A percentile compares a stretch with the other conserved stretches of the same genome.
Conservation (phyloP, 1,284 basidiomycete species). For the Trichosporon sp. region DNA sequence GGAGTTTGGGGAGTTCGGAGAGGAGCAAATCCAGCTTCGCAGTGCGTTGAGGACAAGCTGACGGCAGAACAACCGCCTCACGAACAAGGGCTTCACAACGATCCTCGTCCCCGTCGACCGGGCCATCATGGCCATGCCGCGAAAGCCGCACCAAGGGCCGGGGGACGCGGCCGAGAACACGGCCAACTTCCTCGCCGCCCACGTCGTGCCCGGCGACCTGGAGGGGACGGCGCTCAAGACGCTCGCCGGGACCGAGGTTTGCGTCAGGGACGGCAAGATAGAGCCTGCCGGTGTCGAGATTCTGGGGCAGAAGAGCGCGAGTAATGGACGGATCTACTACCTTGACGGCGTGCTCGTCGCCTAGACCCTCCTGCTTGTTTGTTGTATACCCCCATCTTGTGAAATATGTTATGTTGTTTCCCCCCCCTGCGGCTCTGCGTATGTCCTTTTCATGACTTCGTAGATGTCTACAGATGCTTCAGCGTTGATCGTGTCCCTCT, state of each 20-base stretch:
- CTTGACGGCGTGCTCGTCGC: conserved; percentile 40
- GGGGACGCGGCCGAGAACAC: conserved; percentile 39
- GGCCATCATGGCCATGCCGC: conserved; percentile 46
- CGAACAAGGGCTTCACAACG: conserved; percentile 40
- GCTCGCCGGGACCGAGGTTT: conserved; percentile 39
- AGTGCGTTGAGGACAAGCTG: background rate
- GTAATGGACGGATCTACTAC: conserved; percentile 52
- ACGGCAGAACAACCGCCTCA: conserved; percentile 35
- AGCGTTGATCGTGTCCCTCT: background rate
- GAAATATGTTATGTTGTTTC: background rate
- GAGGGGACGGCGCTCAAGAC: conserved; percentile 32
- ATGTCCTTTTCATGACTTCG: background rate
- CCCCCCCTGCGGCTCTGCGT: background rate
- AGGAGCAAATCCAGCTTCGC: background rate
- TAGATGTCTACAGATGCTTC: background rate
- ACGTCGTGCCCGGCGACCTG: conserved; percentile 45
- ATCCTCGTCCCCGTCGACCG: conserved; percentile 53
- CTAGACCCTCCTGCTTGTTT: background rate
- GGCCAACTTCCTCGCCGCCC: conserved; percentile 47
- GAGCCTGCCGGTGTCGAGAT: conserved; percentile 49
- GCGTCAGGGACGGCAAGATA: conserved; percentile 41
- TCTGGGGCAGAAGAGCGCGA: conserved; percentile 44
- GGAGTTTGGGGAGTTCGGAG: background rate
- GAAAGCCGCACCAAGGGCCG: conserved; percentile 50
- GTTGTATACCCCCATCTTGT: background rate